Evolutionary conservation across 441 rosid genomes (phyloP).

Genomic region (Bocquillonia castaneifolia): DNA sequence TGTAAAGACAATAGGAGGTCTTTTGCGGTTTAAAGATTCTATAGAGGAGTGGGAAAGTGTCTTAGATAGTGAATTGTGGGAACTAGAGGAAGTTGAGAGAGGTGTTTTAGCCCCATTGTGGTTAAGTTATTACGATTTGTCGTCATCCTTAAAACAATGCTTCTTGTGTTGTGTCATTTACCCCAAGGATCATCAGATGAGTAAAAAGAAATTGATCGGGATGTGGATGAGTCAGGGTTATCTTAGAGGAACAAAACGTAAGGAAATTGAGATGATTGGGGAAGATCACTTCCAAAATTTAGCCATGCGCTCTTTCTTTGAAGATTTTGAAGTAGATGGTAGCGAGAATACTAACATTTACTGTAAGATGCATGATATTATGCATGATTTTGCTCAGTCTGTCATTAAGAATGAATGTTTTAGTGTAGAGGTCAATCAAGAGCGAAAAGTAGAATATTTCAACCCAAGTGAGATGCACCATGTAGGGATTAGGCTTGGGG

Average conservation of each 20-base stretch:
- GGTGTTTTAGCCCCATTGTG: neutral
- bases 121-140: slow-evolving; percentile 12
- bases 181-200: neutral
- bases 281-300: neutral
- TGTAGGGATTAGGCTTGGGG: neutral
- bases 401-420: neutral
- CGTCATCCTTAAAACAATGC: neutral
- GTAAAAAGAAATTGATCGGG: neutral
- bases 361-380: slow-evolving; percentile 18
- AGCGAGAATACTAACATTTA: rapidly evolving
- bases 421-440: neutral
- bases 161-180: slow-evolving; percentile 14
- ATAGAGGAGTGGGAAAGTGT: neutral
- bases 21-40: neutral
- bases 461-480: neutral
- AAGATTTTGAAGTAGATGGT: neutral
- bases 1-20: neutral
- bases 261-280: slow-evolving; percentile 1
- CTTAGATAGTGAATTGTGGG: neutral
- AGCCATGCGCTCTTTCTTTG: neutral
- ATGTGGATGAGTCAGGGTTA: slow-evolving; percentile 13
- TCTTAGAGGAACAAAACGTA: neutral
- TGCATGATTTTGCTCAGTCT: slow-evolving; percentile 13
- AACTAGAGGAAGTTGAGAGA: slow-evolving; percentile 6
- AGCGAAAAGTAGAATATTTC: neutral